Evolutionary conservation across 257 asterid genomes (phyloP).

Genomic region (Solanum bulbocastanum): DNA sequence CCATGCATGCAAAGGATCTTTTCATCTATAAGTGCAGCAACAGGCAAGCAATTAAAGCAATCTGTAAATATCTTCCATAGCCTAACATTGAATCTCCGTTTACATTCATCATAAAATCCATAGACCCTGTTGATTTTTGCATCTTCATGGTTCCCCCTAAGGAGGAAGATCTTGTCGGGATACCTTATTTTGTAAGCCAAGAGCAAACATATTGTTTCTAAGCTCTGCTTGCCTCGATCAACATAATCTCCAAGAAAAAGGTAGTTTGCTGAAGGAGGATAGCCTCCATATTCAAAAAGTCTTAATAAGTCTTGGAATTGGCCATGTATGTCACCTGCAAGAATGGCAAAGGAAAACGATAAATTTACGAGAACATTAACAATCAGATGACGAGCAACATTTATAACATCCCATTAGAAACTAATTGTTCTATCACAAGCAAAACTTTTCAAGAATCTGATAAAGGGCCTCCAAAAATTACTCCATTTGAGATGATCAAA

Average conservation of each 20-base stretch:
- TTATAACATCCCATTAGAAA: background rate
- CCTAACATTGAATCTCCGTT: slow-evolving; percentile 69
- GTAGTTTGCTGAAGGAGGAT: slow-evolving; percentile 61
- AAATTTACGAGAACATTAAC: background rate
- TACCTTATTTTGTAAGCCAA: slow-evolving; percentile 66
- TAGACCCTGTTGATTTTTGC: slow-evolving; percentile 74
- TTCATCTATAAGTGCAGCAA: slow-evolving; percentile 64
- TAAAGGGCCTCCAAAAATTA: background rate
- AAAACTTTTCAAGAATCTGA: background rate
- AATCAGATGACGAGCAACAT: background rate
- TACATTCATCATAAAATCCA: slow-evolving; percentile 80
- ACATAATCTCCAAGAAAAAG: slow-evolving; percentile 79
- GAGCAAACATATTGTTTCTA: slow-evolving; percentile 73
- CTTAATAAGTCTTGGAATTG: slow-evolving; percentile 69
- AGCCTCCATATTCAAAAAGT: slow-evolving; percentile 67
- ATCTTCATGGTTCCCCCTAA: slow-evolving; percentile 81
- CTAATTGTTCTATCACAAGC: background rate
- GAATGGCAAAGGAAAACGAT: background rate
- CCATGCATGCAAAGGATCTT: slow-evolving; percentile 87
- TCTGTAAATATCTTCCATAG: slow-evolving; percentile 82
- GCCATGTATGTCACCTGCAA: slow-evolving; percentile 75
- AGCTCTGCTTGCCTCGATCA: slow-evolving; percentile 77
- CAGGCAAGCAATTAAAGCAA: slow-evolving; percentile 73
- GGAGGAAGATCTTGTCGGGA: slow-evolving; percentile 53
- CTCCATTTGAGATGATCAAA: background rate